Conservation (phyloP, 257 asterid species). For the Nyctanthes arbortristis region DNA sequence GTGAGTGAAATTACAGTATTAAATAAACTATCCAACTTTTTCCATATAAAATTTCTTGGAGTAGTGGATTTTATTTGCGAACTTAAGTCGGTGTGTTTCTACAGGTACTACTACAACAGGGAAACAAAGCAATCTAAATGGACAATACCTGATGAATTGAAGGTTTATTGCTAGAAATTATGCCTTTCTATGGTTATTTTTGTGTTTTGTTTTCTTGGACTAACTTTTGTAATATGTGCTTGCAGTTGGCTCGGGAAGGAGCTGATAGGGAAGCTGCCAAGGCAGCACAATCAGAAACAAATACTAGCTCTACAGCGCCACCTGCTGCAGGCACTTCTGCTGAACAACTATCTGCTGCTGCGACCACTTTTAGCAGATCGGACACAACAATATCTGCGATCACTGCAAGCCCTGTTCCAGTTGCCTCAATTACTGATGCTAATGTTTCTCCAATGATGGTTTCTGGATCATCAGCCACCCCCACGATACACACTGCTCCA, state of each 20-base stretch:
- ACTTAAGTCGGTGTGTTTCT: conserved; percentile 22
- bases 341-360: conserved; percentile 53
- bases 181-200: conserved; percentile 11
- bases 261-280: conserved; percentile 70
- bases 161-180: conserved; percentile 47
- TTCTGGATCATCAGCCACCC: conserved; percentile 56
- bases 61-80: conserved; percentile 12
- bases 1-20: conserved; percentile 49
- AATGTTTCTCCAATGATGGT: conserved; percentile 45
- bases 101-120: conserved; percentile 94
- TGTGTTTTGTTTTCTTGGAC: conserved; percentile 21
- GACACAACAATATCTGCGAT: conserved; percentile 43
- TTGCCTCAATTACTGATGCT: conserved; percentile 51
- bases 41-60: conserved; percentile 13
- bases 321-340: conserved; percentile 40
- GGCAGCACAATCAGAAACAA: no score
- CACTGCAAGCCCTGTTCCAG: conserved; percentile 57
- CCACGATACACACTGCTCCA: conserved; percentile 41
- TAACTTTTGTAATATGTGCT: conserved; percentile 32
- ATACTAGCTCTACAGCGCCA: conserved; percentile 37
- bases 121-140: conserved; percentile 93
- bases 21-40: background rate
- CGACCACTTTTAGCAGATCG: conserved; percentile 42
- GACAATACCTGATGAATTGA: conserved; percentile 94
- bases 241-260: conserved; percentile 88